These are phyloP conservation scores for Xylariaceae sp. DNA, from an alignment of 2,329 filamentous ascomycete genomes.

Conservation along the genomic window DNA sequence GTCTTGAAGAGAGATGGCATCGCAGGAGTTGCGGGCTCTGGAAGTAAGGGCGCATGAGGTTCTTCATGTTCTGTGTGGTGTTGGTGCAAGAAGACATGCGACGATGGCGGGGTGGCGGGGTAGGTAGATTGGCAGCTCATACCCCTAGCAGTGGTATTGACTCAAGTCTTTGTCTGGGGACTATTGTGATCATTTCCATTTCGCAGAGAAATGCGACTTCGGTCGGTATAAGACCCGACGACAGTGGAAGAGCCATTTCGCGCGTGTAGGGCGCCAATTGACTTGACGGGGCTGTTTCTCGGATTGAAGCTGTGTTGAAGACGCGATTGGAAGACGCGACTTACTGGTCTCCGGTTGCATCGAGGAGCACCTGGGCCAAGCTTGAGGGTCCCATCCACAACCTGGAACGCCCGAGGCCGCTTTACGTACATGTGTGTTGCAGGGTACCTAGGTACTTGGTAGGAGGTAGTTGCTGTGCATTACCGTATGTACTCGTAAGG, in stretches of 20 bases:
- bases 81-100: background rate
- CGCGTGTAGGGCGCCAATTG: conserved; percentile 1
- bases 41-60: conserved; percentile 2
- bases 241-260: conserved; percentile 31
- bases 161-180: conserved; percentile 87
- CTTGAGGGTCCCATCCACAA: too few species aligned
- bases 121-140: conserved; percentile 37
- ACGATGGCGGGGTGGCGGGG: conserved; percentile 17
- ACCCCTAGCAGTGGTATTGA: conserved; percentile 82
- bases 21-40: too few species aligned
- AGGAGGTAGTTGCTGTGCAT: too few species aligned
- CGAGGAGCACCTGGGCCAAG: too few species aligned
- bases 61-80: background rate
- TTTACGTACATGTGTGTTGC: too few species aligned
- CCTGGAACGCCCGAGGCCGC: too few species aligned
- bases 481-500: too few species aligned
- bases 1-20: too few species aligned
- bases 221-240: conserved; percentile 66
- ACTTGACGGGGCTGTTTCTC: background rate
- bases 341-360: background rate
- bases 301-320: background rate
- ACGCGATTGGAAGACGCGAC: conserved; percentile 2
- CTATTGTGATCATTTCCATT: conserved; percentile 92
- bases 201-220: conserved; percentile 95
- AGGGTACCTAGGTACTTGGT: too few species aligned